These are phyloP conservation scores for Sporormia fimetaria DNA, from an alignment of 495 filamentous ascomycete species.

Conservation along the genomic window DNA sequence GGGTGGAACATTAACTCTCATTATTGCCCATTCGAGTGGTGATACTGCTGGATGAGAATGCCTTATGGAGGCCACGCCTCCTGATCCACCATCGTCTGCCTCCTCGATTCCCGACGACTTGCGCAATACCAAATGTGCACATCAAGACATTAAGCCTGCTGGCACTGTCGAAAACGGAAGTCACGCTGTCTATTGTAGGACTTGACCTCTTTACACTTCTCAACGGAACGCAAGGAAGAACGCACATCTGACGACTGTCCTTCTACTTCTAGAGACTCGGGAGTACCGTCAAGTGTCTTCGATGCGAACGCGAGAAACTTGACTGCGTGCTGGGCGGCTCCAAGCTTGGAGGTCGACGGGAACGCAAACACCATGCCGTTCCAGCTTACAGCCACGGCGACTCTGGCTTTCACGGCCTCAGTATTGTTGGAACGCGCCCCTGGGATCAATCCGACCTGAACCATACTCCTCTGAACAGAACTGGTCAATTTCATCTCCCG, in stretches of 20 bases:
- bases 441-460: conserved; percentile 10
- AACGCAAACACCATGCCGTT: conserved; percentile 39
- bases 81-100: conserved; percentile 7
- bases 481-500: conserved; percentile 18
- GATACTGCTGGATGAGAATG: conserved; percentile 17
- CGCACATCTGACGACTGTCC: not conserved
- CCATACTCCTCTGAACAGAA: conserved; percentile 31
- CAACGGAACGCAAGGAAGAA: not conserved
- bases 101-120: conserved; percentile 6
- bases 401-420: conserved; percentile 17
- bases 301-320: conserved; percentile 46
- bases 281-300: conserved; percentile 45
- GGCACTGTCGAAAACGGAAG: conserved; percentile 52
- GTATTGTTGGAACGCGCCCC: conserved; percentile 24
- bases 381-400: conserved; percentile 8
- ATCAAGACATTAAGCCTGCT: conserved; percentile 49
- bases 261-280: conserved; percentile 13
- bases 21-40: not conserved
- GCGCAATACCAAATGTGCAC: conserved; percentile 43
- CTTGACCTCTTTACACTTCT: conserved; percentile 5
- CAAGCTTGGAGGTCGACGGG: conserved; percentile 51
- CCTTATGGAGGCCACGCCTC: no score
- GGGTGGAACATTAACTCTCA: not conserved
- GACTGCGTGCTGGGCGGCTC: conserved; percentile 52
- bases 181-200: conserved; percentile 53